Conservation (phyloP, 495 filamentous ascomycete species). For the Xeromyces bisporus region DNA sequence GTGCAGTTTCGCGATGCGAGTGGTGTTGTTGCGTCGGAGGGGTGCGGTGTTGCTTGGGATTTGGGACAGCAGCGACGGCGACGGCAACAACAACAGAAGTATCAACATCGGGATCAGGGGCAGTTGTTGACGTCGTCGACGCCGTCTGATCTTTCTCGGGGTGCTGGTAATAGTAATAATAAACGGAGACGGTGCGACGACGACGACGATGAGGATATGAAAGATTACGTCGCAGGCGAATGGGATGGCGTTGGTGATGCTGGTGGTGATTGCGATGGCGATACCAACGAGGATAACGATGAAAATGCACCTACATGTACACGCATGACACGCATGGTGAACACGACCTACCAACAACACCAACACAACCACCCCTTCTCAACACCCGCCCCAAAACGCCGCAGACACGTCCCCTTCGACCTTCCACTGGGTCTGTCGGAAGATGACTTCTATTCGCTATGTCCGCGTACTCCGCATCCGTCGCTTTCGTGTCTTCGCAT, state of each 20-base stretch:
- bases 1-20: slow-evolving; percentile 33
- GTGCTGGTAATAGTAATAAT: slow-evolving; percentile 36
- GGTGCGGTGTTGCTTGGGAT: too few species aligned
- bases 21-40: slow-evolving; percentile 29
- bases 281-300: slow-evolving; percentile 10
- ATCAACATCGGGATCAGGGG: background rate
- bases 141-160: too few species aligned
- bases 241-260: too few species aligned
- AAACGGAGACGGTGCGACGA: slow-evolving; percentile 52
- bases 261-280: slow-evolving; percentile 31
- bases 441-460: slow-evolving; percentile 45
- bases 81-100: slow-evolving; percentile 7
- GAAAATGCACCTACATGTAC: too few species aligned
- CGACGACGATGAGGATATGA: too few species aligned
- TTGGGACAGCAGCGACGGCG: slow-evolving; percentile 20
- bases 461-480: too few species aligned
- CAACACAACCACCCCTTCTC: slow-evolving; percentile 25
- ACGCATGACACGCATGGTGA: too few species aligned
- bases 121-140: slow-evolving; percentile 5
- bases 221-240: too few species aligned
- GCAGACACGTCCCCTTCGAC: slow-evolving; percentile 45
- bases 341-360: too few species aligned
- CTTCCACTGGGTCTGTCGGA: slow-evolving; percentile 50
- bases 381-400: slow-evolving; percentile 59
- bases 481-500: too few species aligned